Conservation (phyloP, 129 eudicot species). For the Smallanthus sonchifolius region DNA sequence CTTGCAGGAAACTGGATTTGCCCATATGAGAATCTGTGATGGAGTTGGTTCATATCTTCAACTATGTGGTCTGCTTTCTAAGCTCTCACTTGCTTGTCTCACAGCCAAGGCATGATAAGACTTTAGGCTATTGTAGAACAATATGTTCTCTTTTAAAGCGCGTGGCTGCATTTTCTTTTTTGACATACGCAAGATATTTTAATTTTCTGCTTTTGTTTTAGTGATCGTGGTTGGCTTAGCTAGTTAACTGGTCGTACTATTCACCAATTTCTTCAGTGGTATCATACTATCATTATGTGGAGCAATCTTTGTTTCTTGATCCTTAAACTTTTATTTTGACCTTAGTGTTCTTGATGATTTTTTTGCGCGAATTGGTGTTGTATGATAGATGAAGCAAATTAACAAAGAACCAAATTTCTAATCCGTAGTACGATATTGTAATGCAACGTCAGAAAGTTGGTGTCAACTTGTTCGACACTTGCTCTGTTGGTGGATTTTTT, state of each 20-base stretch:
- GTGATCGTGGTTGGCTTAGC: background rate
- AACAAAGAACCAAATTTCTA: too few species aligned
- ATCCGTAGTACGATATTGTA: too few species aligned
- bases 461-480: too few species aligned
- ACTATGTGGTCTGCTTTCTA: conserved; percentile 83
- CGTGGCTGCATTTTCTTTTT: background rate
- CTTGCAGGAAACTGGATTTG: conserved; percentile 92
- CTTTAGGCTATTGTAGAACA: conserved; percentile 8
- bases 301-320: background rate
- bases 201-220: background rate
- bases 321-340: too few species aligned
- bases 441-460: too few species aligned
- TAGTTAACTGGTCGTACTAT: background rate
- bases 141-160: background rate
- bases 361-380: too few species aligned
- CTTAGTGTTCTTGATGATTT: too few species aligned
- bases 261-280: background rate
- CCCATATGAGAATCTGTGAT: conserved; percentile 96
- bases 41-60: conserved; percentile 99
- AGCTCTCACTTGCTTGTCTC: conserved; percentile 66
- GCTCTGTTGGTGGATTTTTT: background rate
- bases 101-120: conserved; percentile 74
- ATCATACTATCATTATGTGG: background rate
- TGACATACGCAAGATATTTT: background rate
- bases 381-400: too few species aligned